A percentile compares a stretch with the other conserved stretches of the same genome.
phyloP scores from a whole-genome alignment of 163 green algal genomes.

The Chlamydomonas reinhardtii region DNA sequence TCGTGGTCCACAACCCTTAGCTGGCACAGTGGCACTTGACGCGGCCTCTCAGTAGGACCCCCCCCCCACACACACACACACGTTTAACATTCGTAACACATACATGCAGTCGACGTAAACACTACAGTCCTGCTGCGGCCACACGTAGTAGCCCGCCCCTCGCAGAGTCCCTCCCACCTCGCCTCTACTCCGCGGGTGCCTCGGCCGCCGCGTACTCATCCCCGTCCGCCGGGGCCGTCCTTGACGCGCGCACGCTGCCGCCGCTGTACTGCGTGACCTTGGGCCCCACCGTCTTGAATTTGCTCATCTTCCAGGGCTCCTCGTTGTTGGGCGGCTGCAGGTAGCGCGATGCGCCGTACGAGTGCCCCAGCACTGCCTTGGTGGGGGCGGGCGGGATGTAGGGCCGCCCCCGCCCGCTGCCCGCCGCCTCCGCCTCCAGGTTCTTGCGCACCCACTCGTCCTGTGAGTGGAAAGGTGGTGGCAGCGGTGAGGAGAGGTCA shows the following conservation, averaged over 20 bases:
- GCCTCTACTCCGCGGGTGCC: background rate
- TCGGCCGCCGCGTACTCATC: background rate
- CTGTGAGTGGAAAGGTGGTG: background rate
- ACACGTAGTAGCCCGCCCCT: too few species aligned
- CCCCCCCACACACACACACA: too few species aligned
- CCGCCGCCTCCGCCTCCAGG: slow-evolving; percentile 32
- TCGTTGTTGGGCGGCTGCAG: slow-evolving; percentile 20
- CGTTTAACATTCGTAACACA: too few species aligned
- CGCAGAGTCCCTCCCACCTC: too few species aligned
- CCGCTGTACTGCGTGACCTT: slow-evolving; percentile 32
- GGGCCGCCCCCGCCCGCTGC: background rate
- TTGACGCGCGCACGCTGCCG: background rate
- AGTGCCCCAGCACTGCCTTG: slow-evolving; percentile 52
- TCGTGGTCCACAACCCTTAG: too few species aligned
- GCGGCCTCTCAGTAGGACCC: too few species aligned
- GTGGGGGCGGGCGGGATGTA: slow-evolving; percentile 52
- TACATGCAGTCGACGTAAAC: too few species aligned
- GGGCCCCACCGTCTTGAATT: slow-evolving; percentile 60
- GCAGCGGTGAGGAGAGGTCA: background rate
- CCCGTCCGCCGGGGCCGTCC: too few species aligned
- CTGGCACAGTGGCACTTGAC: too few species aligned
- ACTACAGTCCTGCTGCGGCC: too few species aligned
- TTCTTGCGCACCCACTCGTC: slow-evolving; percentile 54
- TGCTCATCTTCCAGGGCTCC: slow-evolving; percentile 63
- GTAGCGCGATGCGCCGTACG: slow-evolving; percentile 14